Base-by-base conservation (phyloP, 2,329 filamentous ascomycete species). In the Aspergillus sp. region DNA sequence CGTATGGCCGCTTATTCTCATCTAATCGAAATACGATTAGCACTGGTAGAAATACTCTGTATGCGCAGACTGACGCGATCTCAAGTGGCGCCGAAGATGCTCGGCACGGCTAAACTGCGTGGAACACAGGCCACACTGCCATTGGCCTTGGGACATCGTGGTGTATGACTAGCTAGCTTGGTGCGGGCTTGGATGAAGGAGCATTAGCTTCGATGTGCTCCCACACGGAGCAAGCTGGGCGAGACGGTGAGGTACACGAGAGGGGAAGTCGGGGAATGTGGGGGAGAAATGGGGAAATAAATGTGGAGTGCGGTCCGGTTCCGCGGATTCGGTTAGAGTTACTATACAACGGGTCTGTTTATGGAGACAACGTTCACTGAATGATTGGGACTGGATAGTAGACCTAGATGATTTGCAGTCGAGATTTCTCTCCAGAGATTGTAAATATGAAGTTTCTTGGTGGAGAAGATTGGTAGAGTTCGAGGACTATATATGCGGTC, bases 51-150 rank as follows among this genome's bases (percentile, higher is more conserved):
- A 25, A 31, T 23, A 28, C 11, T 2, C 30, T 25, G 61, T 63
- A 38, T 3, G 9, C 9, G 31, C 8, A 13, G 17, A 55, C 56
- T 22, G 59, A 71, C 69, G 69, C 11, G 68, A 69, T 15, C 62
- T 59, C 4, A 61, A 46, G 55, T 71, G 69, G 0, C 69, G 61
- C 30, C 64, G 63, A 6, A 71, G 57, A 63, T 71, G 69, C 41
- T 71, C 69, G 4, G 64, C 54, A 3, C 69, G 69, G 59, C 63
- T 69, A 15, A 69, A 69, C 3, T 53, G 62, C 2, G 66, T 51
- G 3, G 49, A 53, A 23, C 69, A 71, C 46, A 64, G 38, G 22
- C 23, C 41, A 54, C 64, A 66, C 19, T 61, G 60, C 62, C 59
- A 64, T 49, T 52, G 61, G 23, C 45, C 49, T 17, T 50, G 57